Percentiles rank a stretch among this genome's conserved stretches.
Evolutionary conservation across 148 eudicot species (phyloP).

Genomic region (Silene conica): DNA sequence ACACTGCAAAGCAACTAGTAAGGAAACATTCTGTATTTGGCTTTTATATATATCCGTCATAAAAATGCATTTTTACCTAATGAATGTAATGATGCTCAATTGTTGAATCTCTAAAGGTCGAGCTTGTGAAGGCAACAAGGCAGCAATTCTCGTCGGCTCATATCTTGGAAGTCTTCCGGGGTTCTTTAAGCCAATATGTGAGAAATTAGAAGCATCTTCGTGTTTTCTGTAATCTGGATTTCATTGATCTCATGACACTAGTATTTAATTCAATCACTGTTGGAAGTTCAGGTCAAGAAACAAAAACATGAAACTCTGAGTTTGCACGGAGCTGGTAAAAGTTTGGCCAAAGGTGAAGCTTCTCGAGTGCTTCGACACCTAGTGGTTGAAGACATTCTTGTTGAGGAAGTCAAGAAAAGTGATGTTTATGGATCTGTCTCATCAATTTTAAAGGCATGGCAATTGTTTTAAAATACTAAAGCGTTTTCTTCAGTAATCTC

Average conservation of each 20-base stretch:
- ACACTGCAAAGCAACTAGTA: constrained; percentile 80
- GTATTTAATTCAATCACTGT: constrained; percentile 10
- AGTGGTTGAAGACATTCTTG: constrained; percentile 73
- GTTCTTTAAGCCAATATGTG: constrained; percentile 90
- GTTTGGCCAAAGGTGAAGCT: constrained; percentile 85
- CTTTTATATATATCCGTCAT: constrained; percentile 5
- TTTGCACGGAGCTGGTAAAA: constrained; percentile 92
- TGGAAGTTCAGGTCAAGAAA: constrained; percentile 64
- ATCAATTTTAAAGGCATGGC: constrained; percentile 63
- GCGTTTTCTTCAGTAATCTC: not conserved
- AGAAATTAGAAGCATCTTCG: constrained; percentile 6
- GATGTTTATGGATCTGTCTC: constrained; percentile 87
- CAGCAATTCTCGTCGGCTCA: constrained; percentile 80
- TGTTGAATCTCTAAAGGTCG: constrained; percentile 50
- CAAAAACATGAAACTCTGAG: constrained; percentile 61
- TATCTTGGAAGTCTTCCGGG: constrained; percentile 87
- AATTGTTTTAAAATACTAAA: not conserved
- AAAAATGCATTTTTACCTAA: constrained; percentile 11
- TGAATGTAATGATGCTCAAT: constrained; percentile 9
- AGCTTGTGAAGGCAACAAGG: constrained; percentile 65
- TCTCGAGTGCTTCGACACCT: constrained; percentile 85
- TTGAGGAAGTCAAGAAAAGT: constrained; percentile 89
- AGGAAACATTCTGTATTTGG: constrained; percentile 16
- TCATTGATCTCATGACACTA: not conserved
- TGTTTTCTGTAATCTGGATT: constrained; percentile 1